A percentile compares a stretch with the other conserved stretches of the same genome.
Evolutionary conservation across 1,284 basidiomycete genomes (phyloP).

Genomic region (Cryptococcus sp.): DNA sequence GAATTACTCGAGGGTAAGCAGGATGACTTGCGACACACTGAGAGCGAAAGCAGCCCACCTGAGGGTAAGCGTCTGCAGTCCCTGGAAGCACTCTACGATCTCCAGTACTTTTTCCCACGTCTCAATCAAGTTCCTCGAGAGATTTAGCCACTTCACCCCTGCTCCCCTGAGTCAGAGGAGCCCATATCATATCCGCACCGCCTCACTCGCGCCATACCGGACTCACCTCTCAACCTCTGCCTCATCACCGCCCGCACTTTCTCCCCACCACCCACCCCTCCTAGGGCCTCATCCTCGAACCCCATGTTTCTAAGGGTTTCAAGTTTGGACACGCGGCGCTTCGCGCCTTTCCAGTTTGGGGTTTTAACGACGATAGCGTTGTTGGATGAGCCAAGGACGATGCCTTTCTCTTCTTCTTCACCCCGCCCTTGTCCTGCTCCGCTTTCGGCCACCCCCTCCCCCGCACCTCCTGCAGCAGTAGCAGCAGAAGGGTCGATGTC

Average conservation of each 20-base stretch:
- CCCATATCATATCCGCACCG: background rate
- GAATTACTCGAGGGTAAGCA: constrained; percentile 24
- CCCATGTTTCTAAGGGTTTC: constrained; percentile 70
- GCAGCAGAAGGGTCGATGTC: constrained; percentile 2
- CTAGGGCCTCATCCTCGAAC: constrained; percentile 65
- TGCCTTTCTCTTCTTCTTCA: constrained; percentile 25
- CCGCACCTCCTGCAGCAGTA: too few relatives aligned
- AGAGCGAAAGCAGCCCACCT: constrained; percentile 57
- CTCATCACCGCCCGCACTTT: constrained; percentile 25
- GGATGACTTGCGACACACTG: constrained; percentile 8
- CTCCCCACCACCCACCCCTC: constrained; percentile 54
- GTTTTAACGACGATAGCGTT: constrained; percentile 82
- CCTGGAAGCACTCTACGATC: constrained; percentile 63
- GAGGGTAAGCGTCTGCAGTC: constrained; percentile 65
- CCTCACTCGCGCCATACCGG: background rate
- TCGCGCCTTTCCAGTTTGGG: constrained; percentile 73
- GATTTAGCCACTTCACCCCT: constrained; percentile 76
- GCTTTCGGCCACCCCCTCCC: background rate
- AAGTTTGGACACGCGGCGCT: constrained; percentile 64
- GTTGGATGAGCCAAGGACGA: constrained; percentile 74
- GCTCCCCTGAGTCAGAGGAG: constrained; percentile 7
- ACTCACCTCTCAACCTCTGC: constrained; percentile 28
- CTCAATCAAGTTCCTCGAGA: constrained; percentile 73
- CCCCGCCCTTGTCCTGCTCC: background rate
- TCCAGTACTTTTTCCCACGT: constrained; percentile 66